Evolutionary conservation across 495 filamentous ascomycete genomes (phyloP).

Genomic region (Trichoderma parareesei): DNA sequence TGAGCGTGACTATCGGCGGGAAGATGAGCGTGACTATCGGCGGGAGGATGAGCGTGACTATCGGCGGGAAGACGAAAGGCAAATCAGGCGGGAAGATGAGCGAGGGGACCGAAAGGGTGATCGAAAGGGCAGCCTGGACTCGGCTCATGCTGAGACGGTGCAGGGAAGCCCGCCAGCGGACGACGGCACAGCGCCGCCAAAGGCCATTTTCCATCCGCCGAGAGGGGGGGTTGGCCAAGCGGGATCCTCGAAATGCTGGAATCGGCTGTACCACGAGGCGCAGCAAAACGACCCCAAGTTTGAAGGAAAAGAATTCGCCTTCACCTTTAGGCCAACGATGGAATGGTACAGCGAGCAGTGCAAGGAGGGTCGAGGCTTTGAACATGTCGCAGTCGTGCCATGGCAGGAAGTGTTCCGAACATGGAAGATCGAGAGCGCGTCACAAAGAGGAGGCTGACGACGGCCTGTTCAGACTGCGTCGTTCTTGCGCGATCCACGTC

Average conservation of each 20-base stretch:
- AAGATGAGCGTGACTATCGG: no score
- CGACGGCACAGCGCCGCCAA: not conserved
- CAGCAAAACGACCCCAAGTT: constrained; percentile 12
- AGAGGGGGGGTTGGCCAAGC: constrained; percentile 18
- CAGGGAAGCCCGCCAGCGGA: not conserved
- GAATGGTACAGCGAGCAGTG: constrained; percentile 38
- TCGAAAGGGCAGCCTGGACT: not conserved
- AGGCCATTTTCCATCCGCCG: constrained; percentile 37
- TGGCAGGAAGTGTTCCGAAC: constrained; percentile 26
- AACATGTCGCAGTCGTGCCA: constrained; percentile 30
- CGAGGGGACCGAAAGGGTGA: no score
- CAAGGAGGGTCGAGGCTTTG: constrained; percentile 30
- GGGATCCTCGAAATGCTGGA: constrained; percentile 26
- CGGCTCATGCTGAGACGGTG: not conserved
- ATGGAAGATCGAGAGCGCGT: not conserved
- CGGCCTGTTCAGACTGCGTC: not conserved
- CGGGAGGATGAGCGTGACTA: no score
- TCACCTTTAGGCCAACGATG: constrained; percentile 29
- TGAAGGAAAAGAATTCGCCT: constrained; percentile 21
- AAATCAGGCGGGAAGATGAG: no score
- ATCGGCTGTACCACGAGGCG: constrained; percentile 31
- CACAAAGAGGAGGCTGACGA: not conserved
- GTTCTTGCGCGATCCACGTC: no score
- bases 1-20: no score
- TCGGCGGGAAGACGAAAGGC: no score